Evolutionary conservation across 352 stramenopile genomes (phyloP), one percentile per base, ranked within the genome.

Genomic region (Phytophthora uliginosa): DNA sequence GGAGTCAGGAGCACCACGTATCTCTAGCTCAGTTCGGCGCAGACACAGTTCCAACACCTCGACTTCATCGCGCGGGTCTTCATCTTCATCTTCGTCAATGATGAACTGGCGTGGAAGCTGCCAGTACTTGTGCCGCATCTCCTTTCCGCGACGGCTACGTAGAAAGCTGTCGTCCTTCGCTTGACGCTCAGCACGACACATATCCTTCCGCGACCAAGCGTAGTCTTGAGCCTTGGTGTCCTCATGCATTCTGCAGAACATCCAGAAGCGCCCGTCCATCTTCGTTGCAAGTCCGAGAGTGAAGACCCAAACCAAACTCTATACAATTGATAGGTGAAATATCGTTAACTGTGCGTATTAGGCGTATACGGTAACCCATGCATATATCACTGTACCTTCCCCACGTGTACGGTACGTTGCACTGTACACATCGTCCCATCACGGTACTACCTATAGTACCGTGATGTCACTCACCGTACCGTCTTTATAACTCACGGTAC

Each of bases 201-300:
- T 22, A 20, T 3, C 18, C 42, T n/a, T 51, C 13, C 42, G 1
- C 18, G 42, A n/a, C 15, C 4, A 24, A 20, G 42, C 42, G 17
- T 22, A 51, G 13, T n/a, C 17, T 22, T 51, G 15, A 12, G 42
- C 42, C 13, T 4, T 9, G 8, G 4, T 17, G 22, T 55, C 8
- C 8, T 22, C 48, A 28, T 55, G n/a, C 6, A 55, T 15, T n/a
- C 48, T 10, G 22, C 48, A 55, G 10, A n/a, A 55, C 18, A 36
- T 55, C 48, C 22, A 55, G 22, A 55, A 55, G n/a, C 48, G 8
- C 31, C 48, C 22, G 20, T 34, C 48, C 48, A 55, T 55, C 17
- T 12, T 12, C 42, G 7, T 7, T 12, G 42, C 42, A 51, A 51
- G 18, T 51, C 18, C 7, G 3, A 22, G 18, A 51, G 10, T 51